These are phyloP conservation scores for Pyrenula massariospora DNA, from an alignment of 495 filamentous ascomycete species.

Conservation along the genomic window DNA sequence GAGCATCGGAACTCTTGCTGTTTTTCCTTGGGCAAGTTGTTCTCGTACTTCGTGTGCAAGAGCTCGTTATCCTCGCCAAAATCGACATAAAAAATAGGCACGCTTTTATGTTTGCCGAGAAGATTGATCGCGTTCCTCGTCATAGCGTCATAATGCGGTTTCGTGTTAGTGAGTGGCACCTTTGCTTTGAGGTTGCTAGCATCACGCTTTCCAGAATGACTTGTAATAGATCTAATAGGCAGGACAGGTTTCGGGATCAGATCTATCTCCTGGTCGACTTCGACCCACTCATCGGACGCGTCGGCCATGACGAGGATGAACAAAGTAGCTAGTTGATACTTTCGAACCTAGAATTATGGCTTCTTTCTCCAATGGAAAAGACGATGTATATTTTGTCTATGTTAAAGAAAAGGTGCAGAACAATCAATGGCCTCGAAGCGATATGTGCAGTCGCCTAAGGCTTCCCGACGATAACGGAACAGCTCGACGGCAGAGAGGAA, in stretches of 20 bases:
- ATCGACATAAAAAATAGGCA: not conserved
- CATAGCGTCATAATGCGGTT: not conserved
- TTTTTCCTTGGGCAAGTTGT: not conserved
- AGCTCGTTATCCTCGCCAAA: not conserved
- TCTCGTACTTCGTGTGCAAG: not conserved
- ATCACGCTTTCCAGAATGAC: not conserved
- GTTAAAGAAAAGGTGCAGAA: not conserved
- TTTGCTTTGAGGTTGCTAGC: not conserved
- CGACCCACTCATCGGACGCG: not conserved
- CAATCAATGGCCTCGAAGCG: not conserved
- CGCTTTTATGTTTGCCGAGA: not conserved
- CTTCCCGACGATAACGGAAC: too few relatives aligned
- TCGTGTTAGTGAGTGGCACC: not conserved
- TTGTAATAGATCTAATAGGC: not conserved
- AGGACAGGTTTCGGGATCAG: not conserved
- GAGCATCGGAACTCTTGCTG: slow-evolving; percentile 1
- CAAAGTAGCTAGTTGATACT: not conserved
- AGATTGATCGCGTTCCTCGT: not conserved
- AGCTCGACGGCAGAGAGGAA: too few relatives aligned
- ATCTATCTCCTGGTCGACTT: not conserved
- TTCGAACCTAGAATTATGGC: not conserved
- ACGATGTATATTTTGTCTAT: not conserved
- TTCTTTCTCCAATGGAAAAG: not conserved
- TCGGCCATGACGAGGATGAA: not conserved
- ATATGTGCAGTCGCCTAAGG: too few relatives aligned